A percentile compares a stretch with the other conserved stretches of the same genome.
Conservation (phyloP, 805 yeast species). For the Candida nonsorbophila region DNA sequence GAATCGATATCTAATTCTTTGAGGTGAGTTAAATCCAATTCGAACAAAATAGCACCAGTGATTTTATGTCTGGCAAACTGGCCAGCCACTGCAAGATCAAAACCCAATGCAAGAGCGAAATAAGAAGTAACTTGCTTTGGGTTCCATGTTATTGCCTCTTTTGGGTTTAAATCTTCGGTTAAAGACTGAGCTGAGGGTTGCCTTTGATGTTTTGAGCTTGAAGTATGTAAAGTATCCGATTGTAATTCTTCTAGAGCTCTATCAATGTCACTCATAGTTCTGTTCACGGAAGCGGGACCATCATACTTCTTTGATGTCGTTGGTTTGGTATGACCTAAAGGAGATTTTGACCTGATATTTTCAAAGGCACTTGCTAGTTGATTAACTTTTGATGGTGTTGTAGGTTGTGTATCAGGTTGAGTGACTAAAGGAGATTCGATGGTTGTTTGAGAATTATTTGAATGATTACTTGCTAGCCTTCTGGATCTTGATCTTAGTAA, state of each 20-base stretch:
- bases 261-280: constrained; percentile 68
- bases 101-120: constrained; percentile 63
- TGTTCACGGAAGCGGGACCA: constrained; percentile 23
- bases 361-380: constrained; percentile 4
- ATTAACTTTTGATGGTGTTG: constrained; percentile 4
- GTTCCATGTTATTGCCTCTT: constrained; percentile 61
- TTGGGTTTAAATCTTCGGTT: constrained; percentile 38
- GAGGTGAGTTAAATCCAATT: constrained; percentile 77
- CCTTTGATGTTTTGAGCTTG: constrained; percentile 4
- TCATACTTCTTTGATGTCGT: constrained; percentile 1
- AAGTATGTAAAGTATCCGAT: constrained; percentile 11
- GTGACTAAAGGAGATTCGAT: not conserved
- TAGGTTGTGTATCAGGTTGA: constrained; percentile 1
- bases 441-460: not conserved
- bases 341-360: not conserved
- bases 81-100: constrained; percentile 68
- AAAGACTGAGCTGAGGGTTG: constrained; percentile 10
- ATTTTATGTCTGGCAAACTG: constrained; percentile 85
- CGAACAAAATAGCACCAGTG: constrained; percentile 79
- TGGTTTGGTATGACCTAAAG: not conserved
- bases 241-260: constrained; percentile 64
- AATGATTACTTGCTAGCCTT: constrained; percentile 18
- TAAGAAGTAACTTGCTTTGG: constrained; percentile 82
- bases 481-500: constrained; percentile 51
- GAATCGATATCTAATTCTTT: constrained; percentile 89